Base-by-base conservation (phyloP, 1,284 basidiomycete species). In the Ganoderma lingzhi region DNA sequence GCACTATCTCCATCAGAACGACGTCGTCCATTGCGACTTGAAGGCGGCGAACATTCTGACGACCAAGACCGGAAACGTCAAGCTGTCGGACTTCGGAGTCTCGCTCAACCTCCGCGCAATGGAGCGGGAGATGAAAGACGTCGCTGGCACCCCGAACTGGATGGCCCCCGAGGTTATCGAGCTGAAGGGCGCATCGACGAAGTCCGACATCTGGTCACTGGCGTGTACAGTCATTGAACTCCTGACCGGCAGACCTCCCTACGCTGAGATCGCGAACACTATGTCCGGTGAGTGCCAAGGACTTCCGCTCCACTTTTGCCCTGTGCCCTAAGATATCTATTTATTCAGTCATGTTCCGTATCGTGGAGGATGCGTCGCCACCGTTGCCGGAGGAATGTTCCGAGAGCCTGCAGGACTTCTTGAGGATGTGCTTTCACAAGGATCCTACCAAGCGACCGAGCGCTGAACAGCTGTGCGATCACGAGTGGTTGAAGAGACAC, bases 1-100 rank as follows among this genome's bases (percentile, higher is more conserved):
- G 63, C 88, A 96, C 76, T 98, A 97, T 78, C 88, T 98, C 15
- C 96, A 98, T 80, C 84, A 85, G 72, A 90, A 90, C 77, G 90
- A 95, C 71, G 93, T 94, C 66, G 93, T 94, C 15, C 93, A 94
- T 75, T 94, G 96, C 77, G 97, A 99, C 82, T 92, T 99, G 80
- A 99, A 99, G 82, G 97, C 97, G 1, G 97, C 98, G 67, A 99
- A 99, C 80, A 99, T 99, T 79, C 88, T 99, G 53, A 98, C 97
- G 64, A 98, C 98, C 69, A 95, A 96, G 83, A 95, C 93, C 68
- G 97, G 97, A 42, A 98, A 99, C 79, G 94, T 99, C 81, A 99
- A 99, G 83, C 87, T 99, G 14, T 97, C 97, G 42, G 97, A 99
- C 81, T 99, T 99, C 81, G 97, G 97, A 70, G 95, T 99, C 15